phyloP scores from a whole-genome alignment of 2,329 filamentous ascomycete species.

The Apiospora aurea region DNA sequence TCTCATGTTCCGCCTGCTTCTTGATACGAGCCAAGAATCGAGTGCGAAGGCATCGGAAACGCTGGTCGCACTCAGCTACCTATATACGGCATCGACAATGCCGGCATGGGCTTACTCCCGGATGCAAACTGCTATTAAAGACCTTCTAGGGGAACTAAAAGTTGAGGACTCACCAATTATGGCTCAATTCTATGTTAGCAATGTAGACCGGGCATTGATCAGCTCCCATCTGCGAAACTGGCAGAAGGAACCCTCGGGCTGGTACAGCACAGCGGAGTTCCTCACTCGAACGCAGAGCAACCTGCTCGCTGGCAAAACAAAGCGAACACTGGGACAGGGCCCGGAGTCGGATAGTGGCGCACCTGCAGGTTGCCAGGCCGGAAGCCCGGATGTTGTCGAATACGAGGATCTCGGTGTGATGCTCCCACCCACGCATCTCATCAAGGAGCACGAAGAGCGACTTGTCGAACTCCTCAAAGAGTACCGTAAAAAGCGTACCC shows the following conservation, averaged over 20 bases:
- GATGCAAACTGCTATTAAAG: not conserved
- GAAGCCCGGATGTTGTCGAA: not conserved
- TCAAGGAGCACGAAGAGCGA: slow-evolving; percentile 22
- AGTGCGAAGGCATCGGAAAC: not conserved
- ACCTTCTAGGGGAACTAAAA: not conserved
- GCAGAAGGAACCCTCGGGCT: not conserved
- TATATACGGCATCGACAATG: not conserved
- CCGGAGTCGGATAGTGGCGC: not conserved
- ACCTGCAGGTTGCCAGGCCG: not conserved
- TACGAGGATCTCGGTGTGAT: not conserved
- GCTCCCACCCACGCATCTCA: not conserved
- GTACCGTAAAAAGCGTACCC: slow-evolving; percentile 24
- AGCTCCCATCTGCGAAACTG: not conserved
- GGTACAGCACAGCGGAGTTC: not conserved
- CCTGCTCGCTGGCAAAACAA: not conserved
- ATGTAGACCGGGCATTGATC: not conserved
- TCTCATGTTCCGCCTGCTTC: slow-evolving; percentile 31
- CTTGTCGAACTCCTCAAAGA: slow-evolving; percentile 28
- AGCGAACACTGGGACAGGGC: not conserved
- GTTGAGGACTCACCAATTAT: not conserved
- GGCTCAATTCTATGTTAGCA: not conserved
- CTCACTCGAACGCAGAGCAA: not conserved
- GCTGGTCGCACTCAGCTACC: not conserved
- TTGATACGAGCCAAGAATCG: not conserved
- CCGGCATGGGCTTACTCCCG: not conserved